Evolutionary conservation across 306 rosid genomes (phyloP).

Genomic region (Lupinus albus): DNA sequence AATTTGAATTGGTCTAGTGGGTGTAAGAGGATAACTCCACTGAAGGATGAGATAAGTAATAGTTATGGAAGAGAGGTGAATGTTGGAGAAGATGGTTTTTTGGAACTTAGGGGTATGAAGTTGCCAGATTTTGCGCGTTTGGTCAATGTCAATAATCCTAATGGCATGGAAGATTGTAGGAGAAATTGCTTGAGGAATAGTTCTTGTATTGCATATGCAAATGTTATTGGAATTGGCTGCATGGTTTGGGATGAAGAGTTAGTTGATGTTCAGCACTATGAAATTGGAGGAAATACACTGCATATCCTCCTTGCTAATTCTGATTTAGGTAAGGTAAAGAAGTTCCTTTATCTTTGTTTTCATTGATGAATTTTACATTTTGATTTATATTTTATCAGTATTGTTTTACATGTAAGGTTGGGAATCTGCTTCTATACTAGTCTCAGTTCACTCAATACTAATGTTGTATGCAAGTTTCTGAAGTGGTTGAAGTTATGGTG

Average conservation of each 20-base stretch:
- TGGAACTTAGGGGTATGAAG: constrained; percentile 38
- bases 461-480: no score
- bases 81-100: constrained; percentile 64
- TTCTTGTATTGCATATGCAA: constrained; percentile 67
- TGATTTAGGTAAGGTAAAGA: constrained; percentile 52
- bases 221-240: constrained; percentile 69
- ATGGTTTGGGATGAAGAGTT: constrained; percentile 60
- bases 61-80: constrained; percentile 29
- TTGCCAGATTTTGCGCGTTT: constrained; percentile 71
- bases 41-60: constrained; percentile 49
- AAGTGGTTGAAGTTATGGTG: no score
- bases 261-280: constrained; percentile 55
- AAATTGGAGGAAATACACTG: constrained; percentile 50
- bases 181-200: constrained; percentile 45
- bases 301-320: constrained; percentile 63
- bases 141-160: not conserved
- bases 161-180: constrained; percentile 38
- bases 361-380: not conserved
- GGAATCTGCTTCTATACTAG: constrained; percentile 15
- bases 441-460: not conserved
- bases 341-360: constrained; percentile 7
- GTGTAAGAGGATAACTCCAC: constrained; percentile 55
- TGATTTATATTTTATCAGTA: constrained; percentile 15
- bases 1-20: constrained; percentile 58
- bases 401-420: constrained; percentile 1